Conservation (phyloP, 2,329 filamentous ascomycete genomes). For the Colletotrichum sp. region DNA sequence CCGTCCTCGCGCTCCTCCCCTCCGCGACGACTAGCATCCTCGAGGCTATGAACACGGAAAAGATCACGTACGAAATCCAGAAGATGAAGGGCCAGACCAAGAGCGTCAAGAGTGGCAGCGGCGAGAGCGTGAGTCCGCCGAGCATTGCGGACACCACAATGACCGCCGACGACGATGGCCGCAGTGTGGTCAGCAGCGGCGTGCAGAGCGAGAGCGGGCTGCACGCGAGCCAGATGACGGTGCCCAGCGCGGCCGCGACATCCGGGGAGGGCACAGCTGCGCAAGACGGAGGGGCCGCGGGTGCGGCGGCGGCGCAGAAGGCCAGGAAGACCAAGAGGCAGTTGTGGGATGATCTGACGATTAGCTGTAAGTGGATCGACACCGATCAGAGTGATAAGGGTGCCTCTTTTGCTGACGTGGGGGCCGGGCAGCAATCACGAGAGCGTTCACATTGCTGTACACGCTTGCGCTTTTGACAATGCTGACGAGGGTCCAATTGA, state of each 20-base stretch:
- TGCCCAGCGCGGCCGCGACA: slow-evolving; percentile 55
- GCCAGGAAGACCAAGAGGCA: slow-evolving; percentile 82
- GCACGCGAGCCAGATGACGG: slow-evolving; percentile 78
- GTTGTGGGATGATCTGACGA: slow-evolving; percentile 97
- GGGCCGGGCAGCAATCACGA: slow-evolving; percentile 73
- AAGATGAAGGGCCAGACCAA: slow-evolving; percentile 73
- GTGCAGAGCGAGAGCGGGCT: slow-evolving; percentile 82
- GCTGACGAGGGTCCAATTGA: slow-evolving; percentile 93
- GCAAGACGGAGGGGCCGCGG: slow-evolving; percentile 20
- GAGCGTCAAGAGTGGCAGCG: slow-evolving; percentile 54
- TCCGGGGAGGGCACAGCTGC: slow-evolving; percentile 25
- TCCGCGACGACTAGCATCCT: slow-evolving; percentile 91
- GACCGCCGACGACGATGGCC: slow-evolving; percentile 77
- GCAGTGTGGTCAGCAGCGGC: slow-evolving; percentile 68
- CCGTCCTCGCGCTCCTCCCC: slow-evolving; percentile 92
- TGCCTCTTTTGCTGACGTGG: neutral
- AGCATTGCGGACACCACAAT: slow-evolving; percentile 73
- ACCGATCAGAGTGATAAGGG: neutral
- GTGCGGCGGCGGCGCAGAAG: slow-evolving; percentile 48
- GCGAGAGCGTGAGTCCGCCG: slow-evolving; percentile 52
- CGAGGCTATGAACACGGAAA: slow-evolving; percentile 86
- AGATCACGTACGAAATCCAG: slow-evolving; percentile 91
- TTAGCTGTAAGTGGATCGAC: slow-evolving; percentile 71
- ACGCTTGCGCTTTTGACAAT: slow-evolving; percentile 88
- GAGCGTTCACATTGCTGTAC: slow-evolving; percentile 91